phyloP scores from a whole-genome alignment of 352 stramenopile genomes.

The Phytophthora podocarpi region DNA sequence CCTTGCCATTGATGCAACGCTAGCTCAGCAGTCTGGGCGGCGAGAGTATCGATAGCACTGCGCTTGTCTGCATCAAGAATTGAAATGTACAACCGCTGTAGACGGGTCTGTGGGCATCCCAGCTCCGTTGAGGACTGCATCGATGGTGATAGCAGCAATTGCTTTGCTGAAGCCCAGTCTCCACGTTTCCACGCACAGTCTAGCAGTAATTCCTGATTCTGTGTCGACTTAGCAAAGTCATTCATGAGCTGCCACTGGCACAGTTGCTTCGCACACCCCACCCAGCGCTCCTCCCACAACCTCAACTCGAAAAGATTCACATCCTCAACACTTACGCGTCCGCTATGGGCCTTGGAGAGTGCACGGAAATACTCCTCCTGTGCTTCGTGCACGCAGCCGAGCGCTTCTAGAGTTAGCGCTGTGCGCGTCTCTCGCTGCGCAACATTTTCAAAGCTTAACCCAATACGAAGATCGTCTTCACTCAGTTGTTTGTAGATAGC shows the following conservation, averaged over 20 bases:
- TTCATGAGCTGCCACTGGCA: constrained; percentile 94
- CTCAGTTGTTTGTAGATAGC: constrained; percentile 88
- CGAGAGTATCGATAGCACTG: constrained; percentile 64
- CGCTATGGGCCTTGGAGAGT: constrained; percentile 77
- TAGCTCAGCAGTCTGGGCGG: constrained; percentile 77
- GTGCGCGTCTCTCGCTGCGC: constrained; percentile 72
- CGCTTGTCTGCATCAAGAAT: constrained; percentile 87
- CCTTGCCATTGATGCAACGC: constrained; percentile 91
- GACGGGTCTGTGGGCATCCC: constrained; percentile 73
- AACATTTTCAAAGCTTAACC: constrained; percentile 80
- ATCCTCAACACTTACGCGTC: constrained; percentile 75
- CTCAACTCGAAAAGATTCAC: constrained; percentile 88
- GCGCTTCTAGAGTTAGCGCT: constrained; percentile 77
- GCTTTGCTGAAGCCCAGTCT: constrained; percentile 89
- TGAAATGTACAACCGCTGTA: constrained; percentile 89
- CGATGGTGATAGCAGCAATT: constrained; percentile 67
- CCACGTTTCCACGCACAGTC: constrained; percentile 93
- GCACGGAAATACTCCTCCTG: constrained; percentile 90
- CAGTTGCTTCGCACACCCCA: constrained; percentile 91
- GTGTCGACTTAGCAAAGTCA: constrained; percentile 90
- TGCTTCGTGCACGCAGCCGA: constrained; percentile 84
- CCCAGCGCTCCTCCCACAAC: constrained; percentile 91
- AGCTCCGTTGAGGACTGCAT: constrained; percentile 70
- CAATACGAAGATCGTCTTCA: constrained; percentile 83
- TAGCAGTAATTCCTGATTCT: constrained; percentile 92